phyloP scores from a whole-genome alignment of 2,329 filamentous ascomycete species.

The Fusarium praegraminearum region DNA sequence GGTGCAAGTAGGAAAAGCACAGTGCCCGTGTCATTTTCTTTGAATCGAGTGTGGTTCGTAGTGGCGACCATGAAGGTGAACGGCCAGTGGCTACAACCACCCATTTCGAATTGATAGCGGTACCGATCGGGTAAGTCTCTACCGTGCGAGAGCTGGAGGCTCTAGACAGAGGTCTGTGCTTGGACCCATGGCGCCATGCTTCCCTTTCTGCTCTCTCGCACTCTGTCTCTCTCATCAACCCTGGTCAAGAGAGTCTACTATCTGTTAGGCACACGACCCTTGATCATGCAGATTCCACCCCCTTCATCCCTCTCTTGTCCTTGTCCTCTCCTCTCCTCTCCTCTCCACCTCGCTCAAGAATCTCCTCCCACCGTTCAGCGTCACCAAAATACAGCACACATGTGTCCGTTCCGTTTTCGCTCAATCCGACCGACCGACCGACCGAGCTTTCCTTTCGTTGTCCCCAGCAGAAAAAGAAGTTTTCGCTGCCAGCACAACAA shows the following conservation, averaged over 20 bases:
- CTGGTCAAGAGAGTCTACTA: constrained; percentile 14
- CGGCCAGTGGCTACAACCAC: constrained; percentile 2
- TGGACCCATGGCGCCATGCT: constrained; percentile 34
- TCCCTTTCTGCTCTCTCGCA: constrained; percentile 10
- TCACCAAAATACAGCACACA: constrained; percentile 33
- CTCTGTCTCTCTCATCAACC: constrained; percentile 17
- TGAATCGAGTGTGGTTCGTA: constrained; percentile 17
- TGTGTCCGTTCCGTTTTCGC: constrained; percentile 31
- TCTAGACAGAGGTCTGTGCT: constrained; percentile 19
- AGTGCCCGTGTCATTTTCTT: constrained; percentile 20
- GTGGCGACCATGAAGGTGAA: constrained; percentile 18
- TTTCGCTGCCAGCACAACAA: constrained; percentile 30
- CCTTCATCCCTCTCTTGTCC: constrained; percentile 5
- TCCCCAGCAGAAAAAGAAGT: constrained; percentile 31
- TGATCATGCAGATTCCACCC: constrained; percentile 1
- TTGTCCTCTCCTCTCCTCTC: not conserved
- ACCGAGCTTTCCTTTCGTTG: constrained; percentile 30
- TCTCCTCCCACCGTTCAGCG: constrained; percentile 21
- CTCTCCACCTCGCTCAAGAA: constrained; percentile 28
- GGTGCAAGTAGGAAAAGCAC: constrained; percentile 38
- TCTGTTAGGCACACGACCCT: constrained; percentile 16
- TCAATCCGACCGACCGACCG: constrained; percentile 2
- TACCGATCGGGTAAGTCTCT: constrained; percentile 27
- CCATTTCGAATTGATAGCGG: constrained; percentile 13
- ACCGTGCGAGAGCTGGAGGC: constrained; percentile 21